These are phyloP conservation scores for Nigrospora osmanthi DNA, from an alignment of 2,329 filamentous ascomycete genomes.

Conservation along the genomic window DNA sequence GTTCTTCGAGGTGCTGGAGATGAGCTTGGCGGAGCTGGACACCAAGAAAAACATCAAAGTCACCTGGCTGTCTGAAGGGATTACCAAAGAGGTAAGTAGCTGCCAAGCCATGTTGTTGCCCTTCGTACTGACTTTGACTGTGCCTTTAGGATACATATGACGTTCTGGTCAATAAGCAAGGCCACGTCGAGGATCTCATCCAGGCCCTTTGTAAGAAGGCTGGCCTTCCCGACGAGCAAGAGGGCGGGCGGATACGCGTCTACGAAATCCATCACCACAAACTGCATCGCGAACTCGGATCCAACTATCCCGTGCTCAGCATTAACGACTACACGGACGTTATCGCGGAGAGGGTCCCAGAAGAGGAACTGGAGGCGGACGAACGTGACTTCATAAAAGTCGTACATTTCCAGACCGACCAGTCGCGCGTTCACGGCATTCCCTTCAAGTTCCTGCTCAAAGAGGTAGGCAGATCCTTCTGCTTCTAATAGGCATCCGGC, in stretches of 20 bases:
- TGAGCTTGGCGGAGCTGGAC: conserved; percentile 87
- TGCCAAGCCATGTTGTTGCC: background rate
- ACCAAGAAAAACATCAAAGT: conserved; percentile 84
- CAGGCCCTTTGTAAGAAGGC: conserved; percentile 72
- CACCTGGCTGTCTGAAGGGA: conserved; percentile 79
- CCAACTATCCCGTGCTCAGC: conserved; percentile 66
- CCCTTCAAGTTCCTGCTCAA: conserved; percentile 87
- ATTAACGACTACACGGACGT: conserved; percentile 81
- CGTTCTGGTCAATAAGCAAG: conserved; percentile 80
- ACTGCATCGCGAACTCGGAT: conserved; percentile 69
- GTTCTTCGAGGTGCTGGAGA: conserved; percentile 90
- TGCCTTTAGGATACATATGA: conserved; percentile 61
- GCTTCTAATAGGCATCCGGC: background rate
- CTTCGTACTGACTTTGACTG: background rate
- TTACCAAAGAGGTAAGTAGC: conserved; percentile 71
- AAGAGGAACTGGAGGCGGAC: conserved; percentile 57
- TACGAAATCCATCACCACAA: conserved; percentile 80
- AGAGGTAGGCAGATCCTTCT: conserved; percentile 46
- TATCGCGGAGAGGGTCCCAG: conserved; percentile 73
- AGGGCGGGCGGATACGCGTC: conserved; percentile 64
- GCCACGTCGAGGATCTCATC: conserved; percentile 71
- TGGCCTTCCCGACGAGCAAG: conserved; percentile 64
- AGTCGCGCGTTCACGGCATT: conserved; percentile 74
- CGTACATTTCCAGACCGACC: conserved; percentile 90
- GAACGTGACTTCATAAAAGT: conserved; percentile 61